Evolutionary conservation across 2,329 filamentous ascomycete genomes (phyloP).

Genomic region (Scytalidium sp.): DNA sequence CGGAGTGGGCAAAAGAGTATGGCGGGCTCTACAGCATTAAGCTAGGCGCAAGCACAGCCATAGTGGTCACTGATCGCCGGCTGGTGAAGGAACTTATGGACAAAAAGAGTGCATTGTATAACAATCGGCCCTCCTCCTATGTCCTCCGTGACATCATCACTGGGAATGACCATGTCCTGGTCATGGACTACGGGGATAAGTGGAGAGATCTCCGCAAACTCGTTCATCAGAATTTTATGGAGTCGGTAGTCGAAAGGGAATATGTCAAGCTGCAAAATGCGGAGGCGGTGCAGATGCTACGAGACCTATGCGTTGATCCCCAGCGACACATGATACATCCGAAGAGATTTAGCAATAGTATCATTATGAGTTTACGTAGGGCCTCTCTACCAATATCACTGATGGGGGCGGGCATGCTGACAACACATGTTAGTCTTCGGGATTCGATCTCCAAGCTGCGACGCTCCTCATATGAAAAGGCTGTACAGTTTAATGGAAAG

Average conservation of each 20-base stretch:
- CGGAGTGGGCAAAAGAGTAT: conserved; percentile 40
- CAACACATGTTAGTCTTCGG: conserved; percentile 27
- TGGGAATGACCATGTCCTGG: conserved; percentile 42
- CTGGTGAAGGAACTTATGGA: conserved; percentile 15
- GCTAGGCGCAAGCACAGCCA: conserved; percentile 9
- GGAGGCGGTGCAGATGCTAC: conserved; percentile 44
- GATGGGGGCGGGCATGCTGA: not conserved
- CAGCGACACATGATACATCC: conserved; percentile 44
- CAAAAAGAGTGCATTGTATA: conserved; percentile 21
- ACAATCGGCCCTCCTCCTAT: conserved; percentile 37
- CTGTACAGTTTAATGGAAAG: conserved; percentile 40
- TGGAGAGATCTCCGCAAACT: conserved; percentile 46
- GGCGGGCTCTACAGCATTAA: conserved; percentile 34
- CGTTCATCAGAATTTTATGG: conserved; percentile 41
- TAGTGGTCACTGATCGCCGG: conserved; percentile 10
- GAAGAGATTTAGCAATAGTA: conserved; percentile 46
- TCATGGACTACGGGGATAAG: conserved; percentile 42
- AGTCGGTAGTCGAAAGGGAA: conserved; percentile 39
- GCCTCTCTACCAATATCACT: conserved; percentile 9
- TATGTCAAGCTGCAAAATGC: conserved; percentile 42
- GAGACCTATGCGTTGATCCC: conserved; percentile 38
- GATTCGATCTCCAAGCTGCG: conserved; percentile 28
- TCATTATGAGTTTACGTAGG: conserved; percentile 39
- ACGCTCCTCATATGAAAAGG: conserved; percentile 32
- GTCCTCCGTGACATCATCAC: conserved; percentile 40